phyloP scores from a whole-genome alignment of 2,329 filamentous ascomycete genomes.

The Neoscytalidium dimidiatum region DNA sequence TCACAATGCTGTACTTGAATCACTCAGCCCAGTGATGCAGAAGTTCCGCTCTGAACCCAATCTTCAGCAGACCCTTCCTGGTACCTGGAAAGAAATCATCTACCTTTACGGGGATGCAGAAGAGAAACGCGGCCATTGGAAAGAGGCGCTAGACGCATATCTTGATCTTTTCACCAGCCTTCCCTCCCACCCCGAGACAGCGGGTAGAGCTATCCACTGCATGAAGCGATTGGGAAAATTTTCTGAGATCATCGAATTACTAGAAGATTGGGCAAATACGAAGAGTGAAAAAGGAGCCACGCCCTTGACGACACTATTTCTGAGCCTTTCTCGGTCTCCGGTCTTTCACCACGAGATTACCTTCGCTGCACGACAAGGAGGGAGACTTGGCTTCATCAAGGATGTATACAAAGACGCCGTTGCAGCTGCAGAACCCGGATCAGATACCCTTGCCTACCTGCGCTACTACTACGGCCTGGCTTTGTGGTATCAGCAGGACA shows the following conservation, averaged over 20 bases:
- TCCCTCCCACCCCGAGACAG: background rate
- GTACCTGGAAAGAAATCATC: background rate
- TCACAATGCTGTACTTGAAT: background rate
- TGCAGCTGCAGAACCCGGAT: background rate
- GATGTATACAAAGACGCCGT: background rate
- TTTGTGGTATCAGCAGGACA: background rate
- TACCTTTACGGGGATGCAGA: background rate
- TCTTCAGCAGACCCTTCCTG: background rate
- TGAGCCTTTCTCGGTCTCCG: background rate
- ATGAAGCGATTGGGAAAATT: background rate
- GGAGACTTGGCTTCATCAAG: background rate
- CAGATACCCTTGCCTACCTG: background rate
- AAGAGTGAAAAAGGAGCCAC: background rate
- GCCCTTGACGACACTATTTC: background rate
- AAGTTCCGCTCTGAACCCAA: background rate
- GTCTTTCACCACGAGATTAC: background rate
- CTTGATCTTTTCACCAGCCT: background rate
- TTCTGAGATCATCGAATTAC: background rate
- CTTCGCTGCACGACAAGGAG: background rate
- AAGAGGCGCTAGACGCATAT: background rate
- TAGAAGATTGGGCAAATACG: background rate
- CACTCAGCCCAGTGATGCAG: background rate
- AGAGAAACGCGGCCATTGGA: background rate
- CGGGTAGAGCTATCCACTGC: background rate
- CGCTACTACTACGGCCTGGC: background rate